Evolutionary conservation across 2,329 filamentous ascomycete genomes (phyloP), one percentile per base, ranked within the genome.

Genomic region (Neophaeococcomyces mojaviensis): DNA sequence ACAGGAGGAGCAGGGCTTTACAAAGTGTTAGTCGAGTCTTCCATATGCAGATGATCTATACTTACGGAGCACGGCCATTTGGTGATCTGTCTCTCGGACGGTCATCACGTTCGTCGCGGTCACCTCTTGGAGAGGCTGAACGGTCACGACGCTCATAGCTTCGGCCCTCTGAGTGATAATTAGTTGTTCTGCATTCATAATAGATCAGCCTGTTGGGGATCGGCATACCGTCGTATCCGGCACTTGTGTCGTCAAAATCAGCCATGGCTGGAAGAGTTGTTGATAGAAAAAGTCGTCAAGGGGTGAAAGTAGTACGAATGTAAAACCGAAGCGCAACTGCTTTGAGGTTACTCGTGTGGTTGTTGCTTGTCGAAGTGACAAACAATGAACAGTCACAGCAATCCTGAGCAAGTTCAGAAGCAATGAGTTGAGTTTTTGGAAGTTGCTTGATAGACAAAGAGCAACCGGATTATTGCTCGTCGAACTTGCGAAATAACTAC

Each of bases 111-210:
- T 74, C 71, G 52, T 64, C 68, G 47, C 70, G 66, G 58, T 77
- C 75, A 57, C 76, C 77, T 60, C 77, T 77, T 58, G 80, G 81
- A 55, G 80, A 84, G 57, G 79, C 77, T 63, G 78, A 81, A 62
- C 80, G 76, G 55, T 83, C 79, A 61, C 81, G 79, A 60, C 81
- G 79, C 52, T 78, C 74, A 64, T 81, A 82, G 58, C 78, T 77
- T 63, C 73, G 71, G 59, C 83, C 79, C 58, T 82, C 74, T 68
- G 51, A 13, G 24, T 36, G 38, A 48, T 44, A 26, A 35, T 46
- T 33, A 46, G 42, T 38, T 4, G 30, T 6, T 32, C 28, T 28
- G 39, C 3, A 10, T 9, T 24, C 10, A 24, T n/a, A 20, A 33
- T 34, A 16, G 8, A 3, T 26, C 19, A 18, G 18, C 26, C 30